Percentiles rank a stretch among this genome's conserved stretches.
Conservation (phyloP, 2,329 filamentous ascomycete genomes). For the Teratosphaeria epicoccoides region DNA sequence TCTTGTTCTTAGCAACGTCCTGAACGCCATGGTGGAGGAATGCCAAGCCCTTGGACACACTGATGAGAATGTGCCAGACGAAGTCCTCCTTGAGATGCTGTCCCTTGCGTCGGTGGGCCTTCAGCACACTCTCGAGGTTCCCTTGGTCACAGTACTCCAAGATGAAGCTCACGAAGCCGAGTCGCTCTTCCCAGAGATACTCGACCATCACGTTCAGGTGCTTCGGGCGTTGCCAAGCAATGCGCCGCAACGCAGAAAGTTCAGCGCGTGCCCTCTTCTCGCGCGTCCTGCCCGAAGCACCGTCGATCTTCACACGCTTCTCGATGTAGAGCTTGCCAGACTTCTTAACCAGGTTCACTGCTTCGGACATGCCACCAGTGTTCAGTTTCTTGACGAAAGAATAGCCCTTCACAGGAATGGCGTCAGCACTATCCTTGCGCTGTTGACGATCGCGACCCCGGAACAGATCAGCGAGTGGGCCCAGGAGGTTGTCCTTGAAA, state of each 20-base stretch:
- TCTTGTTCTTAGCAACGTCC: not conserved
- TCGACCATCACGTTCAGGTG: constrained; percentile 7
- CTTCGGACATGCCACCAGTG: constrained; percentile 5
- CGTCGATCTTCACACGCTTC: constrained; percentile 5
- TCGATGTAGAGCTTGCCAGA: constrained; percentile 7
- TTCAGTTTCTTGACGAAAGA: constrained; percentile 1
- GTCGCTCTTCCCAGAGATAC: not conserved
- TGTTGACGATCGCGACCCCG: not conserved
- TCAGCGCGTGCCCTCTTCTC: constrained; percentile 8
- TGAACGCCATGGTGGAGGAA: constrained; percentile 25
- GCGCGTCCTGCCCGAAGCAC: not conserved
- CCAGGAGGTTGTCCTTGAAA: not conserved
- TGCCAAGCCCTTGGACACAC: constrained; percentile 9
- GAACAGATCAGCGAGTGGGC: not conserved
- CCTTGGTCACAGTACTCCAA: constrained; percentile 14
- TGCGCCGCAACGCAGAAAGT: constrained; percentile 6
- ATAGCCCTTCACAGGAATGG: constrained; percentile 1
- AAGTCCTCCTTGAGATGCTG: constrained; percentile 4
- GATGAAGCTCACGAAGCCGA: constrained; percentile 5
- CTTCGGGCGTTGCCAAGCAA: not conserved
- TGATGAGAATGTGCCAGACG: constrained; percentile 11
- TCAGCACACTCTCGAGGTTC: constrained; percentile 8
- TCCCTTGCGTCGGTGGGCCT: not conserved
- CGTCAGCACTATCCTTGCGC: not conserved
- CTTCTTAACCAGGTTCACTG: constrained; percentile 8